Conservation (phyloP, 2,329 filamentous ascomycete species). For the Aureobasidium sp. region DNA sequence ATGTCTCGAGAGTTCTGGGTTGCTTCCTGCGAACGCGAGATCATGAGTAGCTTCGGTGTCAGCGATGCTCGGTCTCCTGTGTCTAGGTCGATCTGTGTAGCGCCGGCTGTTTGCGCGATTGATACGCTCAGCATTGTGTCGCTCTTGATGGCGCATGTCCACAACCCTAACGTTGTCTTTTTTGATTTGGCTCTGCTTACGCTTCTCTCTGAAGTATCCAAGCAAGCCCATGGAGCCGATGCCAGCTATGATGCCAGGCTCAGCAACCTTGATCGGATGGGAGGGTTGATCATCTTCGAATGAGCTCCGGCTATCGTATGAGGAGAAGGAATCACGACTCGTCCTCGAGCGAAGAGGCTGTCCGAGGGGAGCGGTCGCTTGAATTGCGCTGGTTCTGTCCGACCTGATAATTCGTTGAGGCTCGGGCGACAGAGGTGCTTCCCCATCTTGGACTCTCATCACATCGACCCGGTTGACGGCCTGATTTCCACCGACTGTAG, state of each 20-base stretch:
- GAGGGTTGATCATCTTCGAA: constrained; percentile 13
- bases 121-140: constrained; percentile 34
- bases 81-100: constrained; percentile 26
- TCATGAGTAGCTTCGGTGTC: constrained; percentile 31
- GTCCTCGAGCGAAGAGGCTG: constrained; percentile 13
- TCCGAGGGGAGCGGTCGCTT: not conserved
- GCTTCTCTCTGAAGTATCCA: constrained; percentile 38
- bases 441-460: constrained; percentile 40
- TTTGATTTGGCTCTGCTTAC: constrained; percentile 47
- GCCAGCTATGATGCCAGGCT: constrained; percentile 37
- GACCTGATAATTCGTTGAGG: constrained; percentile 10
- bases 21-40: constrained; percentile 36
- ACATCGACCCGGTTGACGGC: constrained; percentile 40
- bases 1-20: constrained; percentile 37
- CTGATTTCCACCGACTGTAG: constrained; percentile 42
- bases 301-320: constrained; percentile 17
- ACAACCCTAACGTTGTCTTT: constrained; percentile 56
- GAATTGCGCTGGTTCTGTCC: not conserved
- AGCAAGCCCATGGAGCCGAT: constrained; percentile 40
- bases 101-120: constrained; percentile 23
- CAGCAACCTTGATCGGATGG: constrained; percentile 20
- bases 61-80: constrained; percentile 24
- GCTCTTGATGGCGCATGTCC: constrained; percentile 42
- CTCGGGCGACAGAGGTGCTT: constrained; percentile 17
- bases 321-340: constrained; percentile 18